phyloP scores from a whole-genome alignment of 148 eudicot genomes.

The Dysphania ambrosioides region DNA sequence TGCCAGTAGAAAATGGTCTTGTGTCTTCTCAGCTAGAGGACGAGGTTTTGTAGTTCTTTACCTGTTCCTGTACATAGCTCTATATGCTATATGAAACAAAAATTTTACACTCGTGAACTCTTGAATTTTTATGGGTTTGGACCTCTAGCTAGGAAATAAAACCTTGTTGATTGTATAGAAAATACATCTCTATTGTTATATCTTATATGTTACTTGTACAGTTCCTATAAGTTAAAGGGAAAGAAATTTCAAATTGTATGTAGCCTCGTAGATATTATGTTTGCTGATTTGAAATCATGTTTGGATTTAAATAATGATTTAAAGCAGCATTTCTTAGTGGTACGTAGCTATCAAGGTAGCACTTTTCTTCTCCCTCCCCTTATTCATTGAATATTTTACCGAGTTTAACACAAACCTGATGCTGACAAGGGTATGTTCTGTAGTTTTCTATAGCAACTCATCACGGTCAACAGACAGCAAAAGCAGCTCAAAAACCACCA shows the following conservation, averaged over 20 bases:
- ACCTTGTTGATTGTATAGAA: constrained; percentile 18
- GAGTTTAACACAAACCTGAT: too few relatives aligned
- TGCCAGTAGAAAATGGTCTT: constrained; percentile 51
- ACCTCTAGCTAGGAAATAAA: background rate
- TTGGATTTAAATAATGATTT: background rate
- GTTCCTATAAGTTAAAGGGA: background rate
- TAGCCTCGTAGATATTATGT: background rate
- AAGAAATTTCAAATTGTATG: background rate
- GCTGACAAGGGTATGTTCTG: too few relatives aligned
- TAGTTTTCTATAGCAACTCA: too few relatives aligned
- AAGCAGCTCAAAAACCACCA: too few relatives aligned
- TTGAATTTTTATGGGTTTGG: background rate
- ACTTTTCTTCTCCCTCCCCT: too few relatives aligned
- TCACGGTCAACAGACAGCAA: too few relatives aligned
- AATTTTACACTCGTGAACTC: background rate
- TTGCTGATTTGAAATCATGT: background rate
- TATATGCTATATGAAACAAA: constrained; percentile 7
- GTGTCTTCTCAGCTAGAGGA: constrained; percentile 69
- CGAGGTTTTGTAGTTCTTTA: constrained; percentile 44
- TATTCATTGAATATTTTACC: too few relatives aligned
- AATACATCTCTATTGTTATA: background rate
- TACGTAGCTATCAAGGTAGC: too few relatives aligned
- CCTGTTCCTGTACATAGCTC: constrained; percentile 18
- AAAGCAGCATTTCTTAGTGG: background rate
- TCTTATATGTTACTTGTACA: background rate